Percentiles rank a stretch among this genome's conserved stretches.
Evolutionary conservation across 2,329 filamentous ascomycete species (phyloP).

Genomic region (Sporothrix variecibatus): DNA sequence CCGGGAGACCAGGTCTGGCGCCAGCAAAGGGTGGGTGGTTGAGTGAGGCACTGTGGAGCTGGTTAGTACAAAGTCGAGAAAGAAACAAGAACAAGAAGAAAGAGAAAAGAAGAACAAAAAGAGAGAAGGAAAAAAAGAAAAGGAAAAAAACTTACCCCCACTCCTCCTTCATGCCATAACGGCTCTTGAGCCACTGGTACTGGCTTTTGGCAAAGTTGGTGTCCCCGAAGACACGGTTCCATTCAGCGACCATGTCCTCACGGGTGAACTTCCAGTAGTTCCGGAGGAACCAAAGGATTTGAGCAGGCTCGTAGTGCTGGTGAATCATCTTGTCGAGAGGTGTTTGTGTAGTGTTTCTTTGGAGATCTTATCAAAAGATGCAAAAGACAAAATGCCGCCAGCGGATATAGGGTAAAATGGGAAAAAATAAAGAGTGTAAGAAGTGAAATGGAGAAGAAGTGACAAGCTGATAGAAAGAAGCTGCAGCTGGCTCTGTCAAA

Average conservation of each 20-base stretch:
- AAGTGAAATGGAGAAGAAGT: not conserved
- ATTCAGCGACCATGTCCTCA: slow-evolving; percentile 24
- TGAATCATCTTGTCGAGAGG: slow-evolving; percentile 28
- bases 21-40: slow-evolving; percentile 30
- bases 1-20: slow-evolving; percentile 26
- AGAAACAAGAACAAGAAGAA: not conserved
- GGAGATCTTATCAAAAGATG: slow-evolving; percentile 17
- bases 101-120: not conserved
- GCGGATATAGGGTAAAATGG: not conserved
- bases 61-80: not conserved
- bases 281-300: slow-evolving; percentile 32
- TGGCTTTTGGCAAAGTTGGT: slow-evolving; percentile 30
- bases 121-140: not conserved
- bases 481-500: not conserved
- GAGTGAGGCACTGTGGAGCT: slow-evolving; percentile 25
- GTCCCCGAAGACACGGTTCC: slow-evolving; percentile 25
- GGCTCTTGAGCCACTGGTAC: slow-evolving; percentile 31
- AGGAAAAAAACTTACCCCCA: slow-evolving; percentile 31
- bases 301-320: slow-evolving; percentile 27
- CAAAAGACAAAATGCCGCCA: slow-evolving; percentile 3
- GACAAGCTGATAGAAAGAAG: not conserved
- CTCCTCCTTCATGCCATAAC: slow-evolving; percentile 32
- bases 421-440: not conserved
- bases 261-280: slow-evolving; percentile 31
- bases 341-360: not conserved